Evolutionary conservation across 2,329 filamentous ascomycete species (phyloP).

Genomic region (Scedosporium apiospermum): DNA sequence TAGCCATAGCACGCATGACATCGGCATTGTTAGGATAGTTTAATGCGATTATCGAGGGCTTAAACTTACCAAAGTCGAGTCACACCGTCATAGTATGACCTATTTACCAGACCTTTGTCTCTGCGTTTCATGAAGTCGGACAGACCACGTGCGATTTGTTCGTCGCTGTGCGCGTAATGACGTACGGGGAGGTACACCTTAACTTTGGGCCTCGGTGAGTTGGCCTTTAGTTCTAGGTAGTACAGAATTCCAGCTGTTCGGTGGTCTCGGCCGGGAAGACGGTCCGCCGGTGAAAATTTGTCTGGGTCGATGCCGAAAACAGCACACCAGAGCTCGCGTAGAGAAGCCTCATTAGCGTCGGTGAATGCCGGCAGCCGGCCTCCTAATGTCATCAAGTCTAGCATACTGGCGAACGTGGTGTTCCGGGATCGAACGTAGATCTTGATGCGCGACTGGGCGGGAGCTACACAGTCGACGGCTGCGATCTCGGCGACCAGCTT

Average conservation of each 20-base stretch:
- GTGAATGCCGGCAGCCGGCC: background rate
- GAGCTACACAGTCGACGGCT: background rate
- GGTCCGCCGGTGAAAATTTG: too few species aligned
- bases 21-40: too few species aligned
- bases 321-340: too few species aligned
- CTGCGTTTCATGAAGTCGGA: background rate
- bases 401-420: background rate
- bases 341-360: background rate
- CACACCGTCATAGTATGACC: too few species aligned
- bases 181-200: conserved; percentile 25
- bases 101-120: too few species aligned
- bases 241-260: background rate
- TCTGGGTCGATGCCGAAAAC: too few species aligned
- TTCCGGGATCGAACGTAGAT: background rate
- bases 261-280: background rate
- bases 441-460: background rate
- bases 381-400: background rate
- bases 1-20: too few species aligned
- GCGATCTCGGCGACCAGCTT: background rate
- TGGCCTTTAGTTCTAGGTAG: background rate
- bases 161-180: conserved; percentile 18
- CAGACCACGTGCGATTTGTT: conserved; percentile 7
- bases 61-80: too few species aligned
- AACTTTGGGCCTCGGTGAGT: conserved; percentile 12
- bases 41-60: too few species aligned